Conservation (phyloP, 352 stramenopile genomes). For the Phytophthora sansomeana region DNA sequence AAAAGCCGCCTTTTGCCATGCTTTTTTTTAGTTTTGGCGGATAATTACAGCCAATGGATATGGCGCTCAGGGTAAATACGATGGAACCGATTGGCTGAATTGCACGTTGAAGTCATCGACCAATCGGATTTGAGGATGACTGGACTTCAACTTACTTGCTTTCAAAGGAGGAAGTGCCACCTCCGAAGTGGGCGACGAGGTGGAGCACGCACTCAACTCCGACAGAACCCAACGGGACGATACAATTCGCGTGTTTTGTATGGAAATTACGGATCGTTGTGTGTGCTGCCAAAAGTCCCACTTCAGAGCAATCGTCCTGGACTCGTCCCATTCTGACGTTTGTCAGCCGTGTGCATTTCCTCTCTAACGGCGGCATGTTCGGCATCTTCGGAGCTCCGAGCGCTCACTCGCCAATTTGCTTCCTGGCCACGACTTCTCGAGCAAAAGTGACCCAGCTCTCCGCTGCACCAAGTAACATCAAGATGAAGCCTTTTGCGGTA, state of each 20-base stretch:
- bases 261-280: too few relatives aligned
- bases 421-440: neutral
- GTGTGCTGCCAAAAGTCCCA: too few relatives aligned
- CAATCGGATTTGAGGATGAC: too few relatives aligned
- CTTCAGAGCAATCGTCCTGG: neutral
- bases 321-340: neutral
- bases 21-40: too few relatives aligned
- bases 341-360: neutral
- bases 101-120: too few relatives aligned
- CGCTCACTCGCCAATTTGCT: constrained; percentile 32
- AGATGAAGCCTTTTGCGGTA: constrained; percentile 26
- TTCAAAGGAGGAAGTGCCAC: too few relatives aligned
- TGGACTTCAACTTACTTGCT: too few relatives aligned
- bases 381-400: neutral
- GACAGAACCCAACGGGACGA: neutral
- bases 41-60: too few relatives aligned
- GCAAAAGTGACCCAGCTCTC: constrained; percentile 5
- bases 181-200: neutral
- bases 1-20: constrained; percentile 51
- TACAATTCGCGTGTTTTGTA: too few relatives aligned
- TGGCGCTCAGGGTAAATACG: too few relatives aligned
- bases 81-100: too few relatives aligned
- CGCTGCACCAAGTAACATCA: neutral
- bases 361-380: neutral
- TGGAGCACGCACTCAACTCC: neutral